Percentiles rank a stretch among this genome's conserved stretches.
These are phyloP conservation scores for Fusarium humuli DNA, from an alignment of 2,329 filamentous ascomycete genomes.

Conservation along the genomic window DNA sequence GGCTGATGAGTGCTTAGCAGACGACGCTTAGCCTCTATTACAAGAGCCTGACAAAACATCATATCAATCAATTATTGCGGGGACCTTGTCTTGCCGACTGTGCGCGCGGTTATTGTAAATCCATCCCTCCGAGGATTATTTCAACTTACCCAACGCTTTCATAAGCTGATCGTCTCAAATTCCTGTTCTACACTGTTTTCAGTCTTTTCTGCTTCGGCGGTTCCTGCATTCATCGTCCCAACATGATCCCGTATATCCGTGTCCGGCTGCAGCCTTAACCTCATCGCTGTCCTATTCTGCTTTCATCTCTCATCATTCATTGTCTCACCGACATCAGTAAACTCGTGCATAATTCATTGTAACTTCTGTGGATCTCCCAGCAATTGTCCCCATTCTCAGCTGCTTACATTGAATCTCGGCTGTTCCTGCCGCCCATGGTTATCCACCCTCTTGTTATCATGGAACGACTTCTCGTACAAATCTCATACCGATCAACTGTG, in stretches of 20 bases:
- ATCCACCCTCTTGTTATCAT: slow-evolving; percentile 25
- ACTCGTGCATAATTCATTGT: slow-evolving; percentile 2
- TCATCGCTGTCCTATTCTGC: slow-evolving; percentile 9
- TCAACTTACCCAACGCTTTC: slow-evolving; percentile 47
- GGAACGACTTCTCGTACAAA: slow-evolving; percentile 21
- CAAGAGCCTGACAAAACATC: slow-evolving; percentile 49
- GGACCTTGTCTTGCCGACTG: not conserved
- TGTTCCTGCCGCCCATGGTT: not conserved
- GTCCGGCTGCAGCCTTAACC: not conserved
- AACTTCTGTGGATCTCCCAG: slow-evolving; percentile 14
- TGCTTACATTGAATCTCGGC: slow-evolving; percentile 25
- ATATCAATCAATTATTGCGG: slow-evolving; percentile 15
- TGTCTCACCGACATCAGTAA: slow-evolving; percentile 35
- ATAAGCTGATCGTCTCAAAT: slow-evolving; percentile 16
- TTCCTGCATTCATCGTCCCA: slow-evolving; percentile 2
- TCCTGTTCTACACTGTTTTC: not conserved
- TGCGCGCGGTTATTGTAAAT: slow-evolving; percentile 39
- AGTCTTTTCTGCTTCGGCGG: not conserved
- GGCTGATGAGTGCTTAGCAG: slow-evolving; percentile 37
- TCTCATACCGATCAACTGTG: slow-evolving; percentile 17
- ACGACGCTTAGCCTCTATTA: slow-evolving; percentile 41
- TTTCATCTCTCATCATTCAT: not conserved
- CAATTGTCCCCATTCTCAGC: slow-evolving; percentile 1
- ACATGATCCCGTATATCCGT: slow-evolving; percentile 13
- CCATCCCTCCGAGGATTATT: not conserved